These are phyloP conservation scores for Acer yangbiense DNA, from an alignment of 345 rosid genomes.

Conservation along the genomic window DNA sequence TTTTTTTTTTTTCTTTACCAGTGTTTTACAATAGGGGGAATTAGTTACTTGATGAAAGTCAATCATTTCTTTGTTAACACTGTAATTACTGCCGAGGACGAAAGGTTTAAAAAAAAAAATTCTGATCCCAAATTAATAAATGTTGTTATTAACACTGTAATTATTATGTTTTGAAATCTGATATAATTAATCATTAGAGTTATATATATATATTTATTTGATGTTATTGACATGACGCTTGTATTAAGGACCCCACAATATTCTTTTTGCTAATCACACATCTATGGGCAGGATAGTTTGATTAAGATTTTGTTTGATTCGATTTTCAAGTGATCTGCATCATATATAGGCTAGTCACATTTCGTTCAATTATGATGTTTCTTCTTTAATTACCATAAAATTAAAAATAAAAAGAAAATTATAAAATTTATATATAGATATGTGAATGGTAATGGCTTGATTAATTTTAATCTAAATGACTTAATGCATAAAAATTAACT, in stretches of 20 bases:
- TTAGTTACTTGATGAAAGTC: too few relatives aligned
- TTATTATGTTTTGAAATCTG: not conserved
- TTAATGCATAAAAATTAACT: not conserved
- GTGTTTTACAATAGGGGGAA: too few relatives aligned
- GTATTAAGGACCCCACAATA: slow-evolving; percentile 2
- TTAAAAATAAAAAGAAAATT: too few relatives aligned
- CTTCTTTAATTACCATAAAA: not conserved
- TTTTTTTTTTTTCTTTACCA: too few relatives aligned
- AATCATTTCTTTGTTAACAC: too few relatives aligned
- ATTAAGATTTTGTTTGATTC: not conserved
- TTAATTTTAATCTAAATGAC: too few relatives aligned
- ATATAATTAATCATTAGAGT: not conserved
- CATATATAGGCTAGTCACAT: not conserved
- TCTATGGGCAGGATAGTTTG: not conserved
- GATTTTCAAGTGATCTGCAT: not conserved
- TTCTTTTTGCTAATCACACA: not conserved
- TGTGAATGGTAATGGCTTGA: not conserved
- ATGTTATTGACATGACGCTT: not conserved
- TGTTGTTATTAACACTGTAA: too few relatives aligned
- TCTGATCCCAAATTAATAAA: too few relatives aligned
- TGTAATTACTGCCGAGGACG: too few relatives aligned
- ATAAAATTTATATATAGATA: not conserved
- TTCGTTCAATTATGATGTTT: slow-evolving; percentile 16
- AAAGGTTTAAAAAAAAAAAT: too few relatives aligned
- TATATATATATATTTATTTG: not conserved